These are phyloP conservation scores for Seiridium unicorne DNA, from an alignment of 2,329 filamentous ascomycete species.

Conservation along the genomic window DNA sequence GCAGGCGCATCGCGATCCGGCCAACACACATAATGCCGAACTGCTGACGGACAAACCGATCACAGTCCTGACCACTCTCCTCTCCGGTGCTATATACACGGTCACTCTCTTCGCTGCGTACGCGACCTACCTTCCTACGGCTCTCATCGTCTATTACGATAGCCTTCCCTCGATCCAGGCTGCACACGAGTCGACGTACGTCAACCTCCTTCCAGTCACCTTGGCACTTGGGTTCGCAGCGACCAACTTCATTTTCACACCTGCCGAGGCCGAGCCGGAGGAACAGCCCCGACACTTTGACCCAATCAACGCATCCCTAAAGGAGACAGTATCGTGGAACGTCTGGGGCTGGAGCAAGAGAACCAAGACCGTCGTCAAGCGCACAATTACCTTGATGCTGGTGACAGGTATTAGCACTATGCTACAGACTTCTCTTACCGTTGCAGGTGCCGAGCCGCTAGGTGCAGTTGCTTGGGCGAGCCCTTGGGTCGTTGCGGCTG, in stretches of 20 bases:
- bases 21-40: conserved; percentile 56
- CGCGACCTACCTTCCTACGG: conserved; percentile 66
- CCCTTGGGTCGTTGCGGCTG: conserved; percentile 69
- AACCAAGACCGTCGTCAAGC: conserved; percentile 61
- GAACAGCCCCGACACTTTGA: conserved; percentile 55
- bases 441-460: conserved; percentile 66
- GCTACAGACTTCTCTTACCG: conserved; percentile 62
- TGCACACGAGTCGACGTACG: conserved; percentile 62
- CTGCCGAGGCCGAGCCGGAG: conserved; percentile 55
- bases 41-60: conserved; percentile 64
- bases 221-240: conserved; percentile 66
- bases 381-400: conserved; percentile 59
- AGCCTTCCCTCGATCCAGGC: conserved; percentile 66
- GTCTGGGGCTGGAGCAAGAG: conserved; percentile 66
- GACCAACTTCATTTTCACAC: conserved; percentile 75
- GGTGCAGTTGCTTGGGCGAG: conserved; percentile 73
- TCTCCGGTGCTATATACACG: conserved; percentile 72
- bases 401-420: conserved; percentile 60
- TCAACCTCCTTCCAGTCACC: conserved; percentile 59
- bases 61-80: conserved; percentile 61
- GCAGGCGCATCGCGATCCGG: conserved; percentile 57
- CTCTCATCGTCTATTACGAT: conserved; percentile 75
- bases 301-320: conserved; percentile 61
- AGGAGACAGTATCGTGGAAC: conserved; percentile 71
- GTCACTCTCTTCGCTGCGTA: conserved; percentile 70